These are phyloP conservation scores for Trichosanthes cucumerina DNA, from an alignment of 306 rosid species.

Conservation along the genomic window DNA sequence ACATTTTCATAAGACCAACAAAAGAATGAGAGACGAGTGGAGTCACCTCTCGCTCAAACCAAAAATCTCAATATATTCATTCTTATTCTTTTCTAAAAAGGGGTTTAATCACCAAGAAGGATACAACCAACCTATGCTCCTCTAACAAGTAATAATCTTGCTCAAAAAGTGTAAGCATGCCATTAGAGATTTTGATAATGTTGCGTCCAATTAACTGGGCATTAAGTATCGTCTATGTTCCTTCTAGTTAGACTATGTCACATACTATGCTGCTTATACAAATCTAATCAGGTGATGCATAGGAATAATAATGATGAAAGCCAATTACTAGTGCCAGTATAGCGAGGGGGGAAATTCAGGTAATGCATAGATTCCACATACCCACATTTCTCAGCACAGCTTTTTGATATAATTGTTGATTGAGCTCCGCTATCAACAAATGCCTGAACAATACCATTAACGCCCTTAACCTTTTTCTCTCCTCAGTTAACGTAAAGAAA, in stretches of 20 bases:
- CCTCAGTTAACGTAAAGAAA: not conserved
- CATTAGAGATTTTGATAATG: not conserved
- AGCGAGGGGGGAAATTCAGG: not conserved
- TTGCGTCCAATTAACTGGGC: not conserved
- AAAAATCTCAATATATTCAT: not conserved
- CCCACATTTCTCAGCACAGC: constrained; percentile 96
- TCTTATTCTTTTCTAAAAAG: not conserved
- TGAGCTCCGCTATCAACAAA: constrained; percentile 99
- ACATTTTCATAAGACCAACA: not conserved
- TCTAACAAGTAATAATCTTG: not conserved
- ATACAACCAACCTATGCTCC: not conserved
- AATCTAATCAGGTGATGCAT: not conserved
- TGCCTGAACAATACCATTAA: constrained; percentile 45
- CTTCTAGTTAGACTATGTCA: not conserved
- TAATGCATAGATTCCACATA: constrained; percentile 28
- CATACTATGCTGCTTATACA: not conserved
- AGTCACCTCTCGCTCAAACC: not conserved
- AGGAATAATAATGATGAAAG: not conserved
- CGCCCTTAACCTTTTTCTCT: not conserved
- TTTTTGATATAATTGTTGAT: constrained; percentile 93
- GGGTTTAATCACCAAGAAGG: not conserved
- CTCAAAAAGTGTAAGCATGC: not conserved
- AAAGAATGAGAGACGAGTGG: not conserved
- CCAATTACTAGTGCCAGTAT: not conserved
- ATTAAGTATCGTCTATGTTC: not conserved